Evolutionary conservation across 495 filamentous ascomycete genomes (phyloP).

Genomic region (Rhizodiscina lignyota): DNA sequence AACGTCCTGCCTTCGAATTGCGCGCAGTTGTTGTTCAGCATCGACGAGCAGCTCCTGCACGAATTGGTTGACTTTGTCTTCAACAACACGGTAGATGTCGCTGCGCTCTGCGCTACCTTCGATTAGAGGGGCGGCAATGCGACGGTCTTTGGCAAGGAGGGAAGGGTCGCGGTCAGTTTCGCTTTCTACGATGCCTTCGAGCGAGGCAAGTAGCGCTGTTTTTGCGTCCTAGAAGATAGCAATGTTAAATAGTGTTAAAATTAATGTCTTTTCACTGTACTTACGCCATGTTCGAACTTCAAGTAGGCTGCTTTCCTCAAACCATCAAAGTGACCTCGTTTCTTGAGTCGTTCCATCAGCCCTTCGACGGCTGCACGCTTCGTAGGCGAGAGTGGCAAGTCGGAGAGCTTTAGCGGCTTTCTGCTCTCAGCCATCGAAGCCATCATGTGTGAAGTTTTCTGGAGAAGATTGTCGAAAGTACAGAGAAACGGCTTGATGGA

Average conservation of each 20-base stretch:
- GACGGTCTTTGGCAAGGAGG: conserved; percentile 59
- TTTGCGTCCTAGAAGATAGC: conserved; percentile 41
- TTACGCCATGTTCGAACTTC: conserved; percentile 60
- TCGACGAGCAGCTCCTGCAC: conserved; percentile 45
- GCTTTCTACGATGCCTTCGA: conserved; percentile 56
- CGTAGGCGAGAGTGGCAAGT: conserved; percentile 56
- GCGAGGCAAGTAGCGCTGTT: conserved; percentile 41
- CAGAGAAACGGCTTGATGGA: too few species aligned
- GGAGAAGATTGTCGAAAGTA: too few species aligned
- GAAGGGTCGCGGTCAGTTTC: conserved; percentile 69
- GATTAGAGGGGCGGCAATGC: conserved; percentile 67
- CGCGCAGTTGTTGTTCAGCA: conserved; percentile 50
- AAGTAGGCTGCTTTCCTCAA: conserved; percentile 69
- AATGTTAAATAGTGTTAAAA: conserved; percentile 4
- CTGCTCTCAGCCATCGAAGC: too few species aligned
- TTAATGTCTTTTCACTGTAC: conserved; percentile 10
- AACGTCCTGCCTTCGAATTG: conserved; percentile 53
- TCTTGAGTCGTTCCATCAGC: conserved; percentile 70
- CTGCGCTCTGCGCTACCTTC: conserved; percentile 75
- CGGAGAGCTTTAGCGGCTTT: conserved; percentile 70
- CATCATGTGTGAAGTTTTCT: too few species aligned
- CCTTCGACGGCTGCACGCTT: conserved; percentile 62
- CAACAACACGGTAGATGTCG: conserved; percentile 61
- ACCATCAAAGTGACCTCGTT: conserved; percentile 78
- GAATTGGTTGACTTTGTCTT: conserved; percentile 47